Percentiles rank a stretch among this genome's conserved stretches.
phyloP scores from a whole-genome alignment of 2,329 filamentous ascomycete genomes.

The Chalara sp. region DNA sequence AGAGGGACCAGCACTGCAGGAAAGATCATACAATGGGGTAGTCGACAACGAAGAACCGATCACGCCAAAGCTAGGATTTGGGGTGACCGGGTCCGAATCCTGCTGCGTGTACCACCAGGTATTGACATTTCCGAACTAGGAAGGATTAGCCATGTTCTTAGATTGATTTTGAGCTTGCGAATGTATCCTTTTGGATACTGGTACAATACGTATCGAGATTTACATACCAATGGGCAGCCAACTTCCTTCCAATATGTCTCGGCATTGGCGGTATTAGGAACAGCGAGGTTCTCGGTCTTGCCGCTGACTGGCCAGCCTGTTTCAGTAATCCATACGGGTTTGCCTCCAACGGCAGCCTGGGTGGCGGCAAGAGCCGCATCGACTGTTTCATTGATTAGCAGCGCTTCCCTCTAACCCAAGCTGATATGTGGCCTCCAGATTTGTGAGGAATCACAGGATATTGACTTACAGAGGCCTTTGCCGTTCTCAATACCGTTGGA shows the following conservation, averaged over 20 bases:
- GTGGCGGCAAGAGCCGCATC: conserved; percentile 57
- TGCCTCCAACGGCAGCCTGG: conserved; percentile 50
- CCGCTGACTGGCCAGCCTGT: conserved; percentile 81
- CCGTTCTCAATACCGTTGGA: conserved; percentile 59
- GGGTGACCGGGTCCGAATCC: conserved; percentile 53
- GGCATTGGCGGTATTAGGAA: conserved; percentile 61
- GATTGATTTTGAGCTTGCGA: too few relatives aligned
- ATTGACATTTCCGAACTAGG: conserved; percentile 53
- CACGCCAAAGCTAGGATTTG: conserved; percentile 66
- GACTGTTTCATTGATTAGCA: conserved; percentile 30
- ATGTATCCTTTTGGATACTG: too few relatives aligned
- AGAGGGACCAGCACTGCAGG: conserved; percentile 38
- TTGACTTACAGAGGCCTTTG: conserved; percentile 44
- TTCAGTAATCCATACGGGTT: conserved; percentile 80
- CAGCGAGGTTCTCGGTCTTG: conserved; percentile 50
- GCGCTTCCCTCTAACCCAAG: too few relatives aligned
- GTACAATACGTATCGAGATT: too few relatives aligned
- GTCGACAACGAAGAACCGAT: conserved; percentile 46
- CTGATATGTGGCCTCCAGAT: too few relatives aligned
- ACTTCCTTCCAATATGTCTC: conserved; percentile 76
- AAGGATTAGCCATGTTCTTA: too few relatives aligned
- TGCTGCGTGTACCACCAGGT: conserved; percentile 75
- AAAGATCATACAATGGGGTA: conserved; percentile 56
- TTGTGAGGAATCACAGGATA: too few relatives aligned
- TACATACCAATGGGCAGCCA: conserved; percentile 47